Conservation (phyloP, 108 stramenopile genomes). For the Cyclotella sp. region DNA sequence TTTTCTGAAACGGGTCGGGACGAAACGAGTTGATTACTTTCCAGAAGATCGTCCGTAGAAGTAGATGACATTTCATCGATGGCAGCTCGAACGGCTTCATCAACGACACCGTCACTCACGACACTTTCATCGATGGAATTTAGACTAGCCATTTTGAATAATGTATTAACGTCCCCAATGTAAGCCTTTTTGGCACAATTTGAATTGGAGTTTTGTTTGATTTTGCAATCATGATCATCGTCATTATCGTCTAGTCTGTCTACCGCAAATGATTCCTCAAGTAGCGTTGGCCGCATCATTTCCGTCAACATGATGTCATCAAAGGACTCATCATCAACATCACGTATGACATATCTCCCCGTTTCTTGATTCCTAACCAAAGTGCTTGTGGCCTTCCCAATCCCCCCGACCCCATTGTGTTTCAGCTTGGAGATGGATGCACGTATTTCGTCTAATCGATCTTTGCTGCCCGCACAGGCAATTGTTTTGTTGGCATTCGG, state of each 20-base stretch:
- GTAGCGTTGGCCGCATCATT: slow-evolving; percentile 9
- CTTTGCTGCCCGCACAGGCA: background rate
- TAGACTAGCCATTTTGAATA: slow-evolving; percentile 6
- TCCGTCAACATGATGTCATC: slow-evolving; percentile 27
- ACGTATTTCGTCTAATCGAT: slow-evolving; percentile 26
- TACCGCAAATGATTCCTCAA: background rate
- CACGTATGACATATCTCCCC: slow-evolving; percentile 40
- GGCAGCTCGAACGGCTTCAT: slow-evolving; percentile 43
- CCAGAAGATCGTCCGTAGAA: slow-evolving; percentile 13
- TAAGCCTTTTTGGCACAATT: background rate
- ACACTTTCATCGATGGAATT: slow-evolving; percentile 21
- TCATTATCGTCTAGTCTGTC: background rate
- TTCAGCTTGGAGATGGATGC: slow-evolving; percentile 51
- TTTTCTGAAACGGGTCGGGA: background rate
- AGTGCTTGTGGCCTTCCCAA: slow-evolving; percentile 34
- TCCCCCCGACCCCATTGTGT: slow-evolving; percentile 37
- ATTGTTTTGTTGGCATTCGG: background rate
- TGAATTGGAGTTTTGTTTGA: too few relatives aligned
- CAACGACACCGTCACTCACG: slow-evolving; percentile 40
- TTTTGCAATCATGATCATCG: background rate
- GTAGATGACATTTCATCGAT: slow-evolving; percentile 43
- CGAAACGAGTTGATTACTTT: background rate
- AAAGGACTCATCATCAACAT: slow-evolving; percentile 43
- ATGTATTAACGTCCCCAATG: background rate
- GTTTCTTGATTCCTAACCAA: slow-evolving; percentile 46